Conservation (phyloP, 768 basidiomycete genomes). For the Galerina marginata region DNA sequence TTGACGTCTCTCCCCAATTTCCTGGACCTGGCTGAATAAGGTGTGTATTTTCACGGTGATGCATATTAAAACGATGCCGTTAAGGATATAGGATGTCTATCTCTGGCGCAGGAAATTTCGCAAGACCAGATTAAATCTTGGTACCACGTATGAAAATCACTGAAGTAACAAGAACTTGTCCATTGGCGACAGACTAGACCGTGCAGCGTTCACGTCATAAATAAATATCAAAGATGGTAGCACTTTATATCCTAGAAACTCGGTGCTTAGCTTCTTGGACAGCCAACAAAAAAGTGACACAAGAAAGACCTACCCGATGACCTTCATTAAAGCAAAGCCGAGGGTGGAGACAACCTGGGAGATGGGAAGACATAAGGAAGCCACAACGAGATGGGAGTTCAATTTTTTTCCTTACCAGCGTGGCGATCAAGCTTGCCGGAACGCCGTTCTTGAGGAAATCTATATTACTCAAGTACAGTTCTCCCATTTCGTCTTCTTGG, state of each 20-base stretch:
- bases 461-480: conserved; percentile 80
- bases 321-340: conserved; percentile 78
- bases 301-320: conserved; percentile 61
- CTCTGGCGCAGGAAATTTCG: not conserved
- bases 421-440: conserved; percentile 91
- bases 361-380: conserved; percentile 11
- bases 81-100: conserved; percentile 5
- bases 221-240: conserved; percentile 8
- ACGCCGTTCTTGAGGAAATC: conserved; percentile 96
- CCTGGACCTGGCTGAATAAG: conserved; percentile 9
- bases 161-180: not conserved
- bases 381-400: not conserved
- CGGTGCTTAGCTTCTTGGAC: not conserved
- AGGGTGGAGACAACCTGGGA: conserved; percentile 82
- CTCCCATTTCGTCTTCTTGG: conserved; percentile 93
- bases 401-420: conserved; percentile 56
- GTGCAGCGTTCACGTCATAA: no score
- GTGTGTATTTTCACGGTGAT: conserved; percentile 4
- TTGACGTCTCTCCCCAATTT: conserved; percentile 16
- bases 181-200: not conserved
- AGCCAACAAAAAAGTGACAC: not conserved
- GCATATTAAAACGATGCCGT: conserved; percentile 1
- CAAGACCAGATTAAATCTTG: conserved; percentile 4
- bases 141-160: not conserved
- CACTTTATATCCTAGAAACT: conserved; percentile 18